These are phyloP conservation scores for Vitis amurensis DNA, from an alignment of 164 flowering plant species.

Conservation along the genomic window DNA sequence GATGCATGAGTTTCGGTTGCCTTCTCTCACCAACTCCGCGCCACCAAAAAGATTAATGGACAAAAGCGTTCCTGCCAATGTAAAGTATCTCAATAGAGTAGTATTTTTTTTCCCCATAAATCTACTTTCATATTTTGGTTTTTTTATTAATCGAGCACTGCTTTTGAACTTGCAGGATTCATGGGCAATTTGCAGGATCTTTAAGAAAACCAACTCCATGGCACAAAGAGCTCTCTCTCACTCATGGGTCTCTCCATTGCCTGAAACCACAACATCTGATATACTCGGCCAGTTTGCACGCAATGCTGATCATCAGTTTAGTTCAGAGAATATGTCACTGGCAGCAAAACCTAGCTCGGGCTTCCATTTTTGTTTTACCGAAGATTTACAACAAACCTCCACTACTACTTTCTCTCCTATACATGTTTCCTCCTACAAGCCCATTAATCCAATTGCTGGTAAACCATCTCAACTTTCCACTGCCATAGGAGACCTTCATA, in stretches of 20 bases:
- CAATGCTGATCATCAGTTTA: conserved; percentile 5
- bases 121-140: background rate
- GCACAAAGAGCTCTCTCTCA: conserved; percentile 82
- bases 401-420: conserved; percentile 9
- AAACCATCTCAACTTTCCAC: conserved; percentile 14
- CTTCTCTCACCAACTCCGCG: conserved; percentile 51
- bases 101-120: background rate
- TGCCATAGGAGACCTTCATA: conserved; percentile 13
- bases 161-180: conserved; percentile 59
- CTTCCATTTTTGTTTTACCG: conserved; percentile 10
- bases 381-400: conserved; percentile 3
- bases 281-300: conserved; percentile 1
- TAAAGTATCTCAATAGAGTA: conserved; percentile 22
- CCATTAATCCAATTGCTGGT: background rate
- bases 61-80: conserved; percentile 62
- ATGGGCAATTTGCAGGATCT: conserved; percentile 98
- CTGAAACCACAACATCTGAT: conserved; percentile 11
- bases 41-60: conserved; percentile 50
- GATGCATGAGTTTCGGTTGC: conserved; percentile 98
- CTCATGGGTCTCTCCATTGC: conserved; percentile 61
- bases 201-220: conserved; percentile 82
- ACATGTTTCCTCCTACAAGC: conserved; percentile 9
- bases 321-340: conserved; percentile 8
- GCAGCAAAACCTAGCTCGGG: conserved; percentile 4
- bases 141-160: too few relatives aligned